Base-by-base conservation (phyloP, 1,139 yeast species). In the Scheffersomyces segobiensis region DNA sequence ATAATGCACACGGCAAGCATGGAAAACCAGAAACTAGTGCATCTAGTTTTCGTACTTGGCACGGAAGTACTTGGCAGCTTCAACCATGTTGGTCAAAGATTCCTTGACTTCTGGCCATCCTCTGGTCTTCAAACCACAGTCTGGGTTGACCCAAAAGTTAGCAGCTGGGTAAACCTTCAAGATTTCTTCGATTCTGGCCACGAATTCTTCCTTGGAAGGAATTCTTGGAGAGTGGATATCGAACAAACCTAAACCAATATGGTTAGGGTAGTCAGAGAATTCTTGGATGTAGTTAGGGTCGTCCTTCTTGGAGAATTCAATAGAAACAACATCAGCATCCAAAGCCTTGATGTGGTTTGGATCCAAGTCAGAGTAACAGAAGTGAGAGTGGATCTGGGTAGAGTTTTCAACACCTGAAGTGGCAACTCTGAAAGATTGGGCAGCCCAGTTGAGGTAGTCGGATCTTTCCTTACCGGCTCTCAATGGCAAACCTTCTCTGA, bases 161-260 rank as follows among this genome's bases (percentile, higher is more conserved):
- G 91, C 91, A 75, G 96, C 96, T 77, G 98, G 97, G 87, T 93
- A 95, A 65, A 91, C 96, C 84, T 93, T 92, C 81, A 95, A 85
- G 85, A 95, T 93, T 78, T 92, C 96, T 74, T 87, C 88, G 75
- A 95, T 91, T 85, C 97, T 93, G 77, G 89, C 82, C 78, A 92
- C 88, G 81, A 95, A 93, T 84, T 95, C 99, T 76, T 90, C 93
- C 82, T 89, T 90, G 60, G 98, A 93, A 75, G 99, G 99, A 74
- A 95, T 92, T 87, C 99, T 93, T 83, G 99, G 99, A 64, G 99
- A 95, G 89, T 95, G 99, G 74, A 95, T 95, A 81, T 95, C 99
- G 77, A 93, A 95, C 79, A 95, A 86, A 81, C 99, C 99, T 76
- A 96, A 89, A 87, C 99, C 98, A 78, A 95, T 93, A 84, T 95